These are phyloP conservation scores for Bondarzewia mesenterica DNA, from an alignment of 1,284 basidiomycete genomes.

Conservation along the genomic window DNA sequence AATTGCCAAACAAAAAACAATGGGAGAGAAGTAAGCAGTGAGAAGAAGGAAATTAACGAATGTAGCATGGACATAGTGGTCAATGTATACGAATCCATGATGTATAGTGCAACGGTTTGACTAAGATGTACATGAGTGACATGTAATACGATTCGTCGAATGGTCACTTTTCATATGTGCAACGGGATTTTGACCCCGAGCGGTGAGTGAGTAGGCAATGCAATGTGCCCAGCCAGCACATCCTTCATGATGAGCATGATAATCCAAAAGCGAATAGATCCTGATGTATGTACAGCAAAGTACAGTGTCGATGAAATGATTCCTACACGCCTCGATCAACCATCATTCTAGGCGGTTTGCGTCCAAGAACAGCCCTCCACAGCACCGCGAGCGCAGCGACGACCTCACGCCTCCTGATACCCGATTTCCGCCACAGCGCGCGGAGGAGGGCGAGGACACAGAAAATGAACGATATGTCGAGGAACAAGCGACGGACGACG, in stretches of 20 bases:
- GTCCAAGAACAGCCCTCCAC: conserved; percentile 66
- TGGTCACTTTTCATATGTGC: neutral
- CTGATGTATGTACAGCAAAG: neutral
- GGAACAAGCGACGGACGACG: conserved; percentile 59
- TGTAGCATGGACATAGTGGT: neutral
- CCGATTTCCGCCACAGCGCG: conserved; percentile 58
- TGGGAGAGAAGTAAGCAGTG: neutral
- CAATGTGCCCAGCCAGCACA: neutral
- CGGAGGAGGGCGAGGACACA: conserved; percentile 46
- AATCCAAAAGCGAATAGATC: neutral
- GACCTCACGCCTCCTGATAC: conserved; percentile 61
- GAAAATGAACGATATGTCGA: conserved; percentile 68
- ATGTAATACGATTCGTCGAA: no score
- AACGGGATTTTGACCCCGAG: neutral
- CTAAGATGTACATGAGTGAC: neutral
- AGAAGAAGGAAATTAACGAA: neutral
- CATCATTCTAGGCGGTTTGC: conserved; percentile 36
- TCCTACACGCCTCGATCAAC: conserved; percentile 38
- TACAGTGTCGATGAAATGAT: neutral
- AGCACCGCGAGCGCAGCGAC: conserved; percentile 51
- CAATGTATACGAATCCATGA: neutral
- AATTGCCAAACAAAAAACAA: no score
- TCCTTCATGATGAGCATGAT: neutral
- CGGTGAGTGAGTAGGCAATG: neutral
- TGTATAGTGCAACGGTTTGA: no score